Evolutionary conservation across 208 protist species (phyloP), one percentile per base, ranked within the genome.

Genomic region (Leptomonas pyrrhocoris): DNA sequence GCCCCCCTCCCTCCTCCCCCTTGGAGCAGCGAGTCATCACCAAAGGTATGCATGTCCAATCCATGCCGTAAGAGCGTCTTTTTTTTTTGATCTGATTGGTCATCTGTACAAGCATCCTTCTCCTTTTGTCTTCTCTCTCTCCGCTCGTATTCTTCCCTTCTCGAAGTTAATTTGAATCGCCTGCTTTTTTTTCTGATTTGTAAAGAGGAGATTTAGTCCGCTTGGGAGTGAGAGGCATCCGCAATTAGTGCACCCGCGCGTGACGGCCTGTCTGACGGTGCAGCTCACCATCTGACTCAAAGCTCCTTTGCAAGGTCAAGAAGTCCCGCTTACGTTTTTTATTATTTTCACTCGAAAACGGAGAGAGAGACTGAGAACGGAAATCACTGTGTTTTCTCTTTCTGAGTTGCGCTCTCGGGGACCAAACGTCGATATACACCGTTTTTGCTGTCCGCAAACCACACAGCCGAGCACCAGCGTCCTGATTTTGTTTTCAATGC

Each of bases 161-260:
- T 43, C 25, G 46, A 50, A 50, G 57, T 38, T 13, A 34, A 38
- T 19, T 5, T 15, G 4, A 38, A 42, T 3, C 28, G 53, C 23
- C 31, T 19, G 53, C 5, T 15, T 27, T 16, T 25, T 58, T 34
- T 46, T n/a, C 19, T 60, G 8, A 4, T 31, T 25, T 36, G 1
- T 30, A 31, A 8, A 36, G 28, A 27, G 27, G 23, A 6, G 28
- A 30, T 16, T 6, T 31, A 36, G 3, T 56, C 1, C 31, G 31
- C 19, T 13, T 25, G 25, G 36, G 36, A 48, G 55, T 60, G 55
- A 15, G n/a, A 63, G 42, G 28, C 27, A 21, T 53, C 19, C 30
- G 54, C 38, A 63, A 48, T 53, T 16, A 49, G 42, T 63, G 42
- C 43, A 27, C 27, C 27, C 51, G 58, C 21, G 38, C 43, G 38